Evolutionary conservation across 345 rosid genomes (phyloP).

Genomic region (Eutrema heterophyllum): DNA sequence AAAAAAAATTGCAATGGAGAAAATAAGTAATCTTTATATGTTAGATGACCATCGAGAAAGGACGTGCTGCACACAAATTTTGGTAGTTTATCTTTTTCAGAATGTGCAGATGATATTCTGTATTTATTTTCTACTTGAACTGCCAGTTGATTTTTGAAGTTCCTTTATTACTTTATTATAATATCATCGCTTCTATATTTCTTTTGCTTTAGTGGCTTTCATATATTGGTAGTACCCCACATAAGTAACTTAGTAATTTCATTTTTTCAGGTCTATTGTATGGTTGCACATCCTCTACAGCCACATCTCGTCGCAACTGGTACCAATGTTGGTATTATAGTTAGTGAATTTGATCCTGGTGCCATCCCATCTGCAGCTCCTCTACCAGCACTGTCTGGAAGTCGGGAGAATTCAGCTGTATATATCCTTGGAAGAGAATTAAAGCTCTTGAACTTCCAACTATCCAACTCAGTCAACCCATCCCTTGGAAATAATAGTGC

Average conservation of each 20-base stretch:
- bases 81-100: neutral
- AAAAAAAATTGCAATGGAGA: neutral
- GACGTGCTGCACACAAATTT: neutral
- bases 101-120: slow-evolving; percentile 1
- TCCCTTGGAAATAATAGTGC: slow-evolving; percentile 92
- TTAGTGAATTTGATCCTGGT: slow-evolving; percentile 91
- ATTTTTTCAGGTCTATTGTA: slow-evolving; percentile 80
- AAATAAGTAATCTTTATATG: neutral
- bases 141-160: neutral
- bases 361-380: slow-evolving; percentile 93
- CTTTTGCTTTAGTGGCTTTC: neutral
- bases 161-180: slow-evolving; percentile 2
- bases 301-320: slow-evolving; percentile 98
- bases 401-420: slow-evolving; percentile 93
- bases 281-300: slow-evolving; percentile 97
- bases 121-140: neutral
- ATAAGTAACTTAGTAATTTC: slow-evolving; percentile 26
- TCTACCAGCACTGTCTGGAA: slow-evolving; percentile 68
- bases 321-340: slow-evolving; percentile 87
- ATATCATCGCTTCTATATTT: neutral
- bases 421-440: slow-evolving; percentile 86
- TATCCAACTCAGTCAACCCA: slow-evolving; percentile 70
- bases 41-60: neutral
- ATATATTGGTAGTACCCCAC: slow-evolving; percentile 9
- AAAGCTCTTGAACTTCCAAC: slow-evolving; percentile 80